Base-by-base conservation (phyloP, 805 yeast species). In the Tanozyma kutaoensis region DNA sequence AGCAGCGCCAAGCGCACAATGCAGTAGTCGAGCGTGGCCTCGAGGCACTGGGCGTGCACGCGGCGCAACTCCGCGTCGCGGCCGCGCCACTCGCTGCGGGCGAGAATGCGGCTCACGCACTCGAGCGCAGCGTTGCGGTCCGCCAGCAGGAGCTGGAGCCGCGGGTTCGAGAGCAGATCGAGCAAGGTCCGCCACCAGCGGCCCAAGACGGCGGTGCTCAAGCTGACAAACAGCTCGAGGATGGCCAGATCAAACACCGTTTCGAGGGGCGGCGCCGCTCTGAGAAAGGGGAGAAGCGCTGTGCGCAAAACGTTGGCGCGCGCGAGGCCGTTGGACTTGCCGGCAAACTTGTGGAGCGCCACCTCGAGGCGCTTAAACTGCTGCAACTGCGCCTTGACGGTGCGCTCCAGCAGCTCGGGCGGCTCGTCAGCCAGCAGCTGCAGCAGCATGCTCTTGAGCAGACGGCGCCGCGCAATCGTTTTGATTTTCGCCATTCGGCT, bases 131-230 rank as follows among this genome's bases (percentile, higher is more conserved):
- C 73, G 29, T 60, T 55, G 32, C 65, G 48, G 46, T 70, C 76
- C 11, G 62, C n/a, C n/a, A 4, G 61, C 47, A 1, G 69, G 52
- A 12, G 66, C 50, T 11, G 53, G 47, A 20, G 38, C 38, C 10
- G 41, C 43, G 15, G 43, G 28, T 5, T 26, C 15, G 28, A 18
- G 27, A 39, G 31, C 20, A 34, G 28, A 8, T 26, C 27, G 13
- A 69, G 38, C 11, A 69, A 42, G n/a, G 62, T 50, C n/a, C 48
- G 38, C 76, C 76, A 70, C 76, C 76, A 71, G 37, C 52, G 56
- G 8, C 61, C 36, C 12, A 69, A 35, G 8, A 56, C 42, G 12
- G 57, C 39, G 4, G 48, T 30, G 5, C 48, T 37, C 4, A 59
- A 48, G 36, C 52, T 50, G 10, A 42, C 42, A 28, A 59, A 42